Base-by-base conservation (phyloP, 768 basidiomycete species). In the Krasilnikovozyma curviuscula region DNA sequence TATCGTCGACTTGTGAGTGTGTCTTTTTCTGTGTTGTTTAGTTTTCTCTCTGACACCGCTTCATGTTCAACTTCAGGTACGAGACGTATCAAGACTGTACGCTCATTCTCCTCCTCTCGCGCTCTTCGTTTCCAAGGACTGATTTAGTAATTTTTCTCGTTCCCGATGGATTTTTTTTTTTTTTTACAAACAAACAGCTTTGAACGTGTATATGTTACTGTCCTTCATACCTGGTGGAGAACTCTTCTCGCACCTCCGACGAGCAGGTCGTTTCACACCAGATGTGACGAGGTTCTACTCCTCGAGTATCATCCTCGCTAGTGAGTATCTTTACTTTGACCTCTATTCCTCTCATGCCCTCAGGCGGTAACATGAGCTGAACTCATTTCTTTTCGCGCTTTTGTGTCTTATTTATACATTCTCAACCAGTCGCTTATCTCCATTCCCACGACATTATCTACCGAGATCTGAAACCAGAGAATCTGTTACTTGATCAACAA, bases 281-380 rank as follows among this genome's bases (percentile, higher is more conserved):
- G 93, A 98, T 61, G 93, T 98, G 54, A 89, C 93, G 23, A 78
- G 93, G 40, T 98, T 97, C 68, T 98, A 95, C 67, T 77, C 91
- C 54, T 89, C 91, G 28, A 88, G 83, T 53, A 91, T 95, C 63
- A 77, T 93, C 59, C 76, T 97, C 50, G 93, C 89, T 29, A 72
- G 50, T 52, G 39, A 40, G 44, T 46, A 12, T n/a, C 25, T 21
- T 24, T 12, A 37, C 16, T 28, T 2, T 21, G 18, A 37, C 35
- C 5, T 37, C 10, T 18, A 5, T 12, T 12, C 7, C 39, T 21
- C 39, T 8, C 10, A 7, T 27, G 27, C 6, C 9, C n/a, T 23
- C 8, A 8, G 37, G 37, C n/a, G n/a, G 7, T n/a, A 7, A n/a
- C 37, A 39, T 18, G 37, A 39, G n/a, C 37, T 39, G n/a, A n/a